Evolutionary conservation across 768 basidiomycete species (phyloP), one percentile per base, ranked within the genome.

Genomic region (Hebeloma cylindrosporum): DNA sequence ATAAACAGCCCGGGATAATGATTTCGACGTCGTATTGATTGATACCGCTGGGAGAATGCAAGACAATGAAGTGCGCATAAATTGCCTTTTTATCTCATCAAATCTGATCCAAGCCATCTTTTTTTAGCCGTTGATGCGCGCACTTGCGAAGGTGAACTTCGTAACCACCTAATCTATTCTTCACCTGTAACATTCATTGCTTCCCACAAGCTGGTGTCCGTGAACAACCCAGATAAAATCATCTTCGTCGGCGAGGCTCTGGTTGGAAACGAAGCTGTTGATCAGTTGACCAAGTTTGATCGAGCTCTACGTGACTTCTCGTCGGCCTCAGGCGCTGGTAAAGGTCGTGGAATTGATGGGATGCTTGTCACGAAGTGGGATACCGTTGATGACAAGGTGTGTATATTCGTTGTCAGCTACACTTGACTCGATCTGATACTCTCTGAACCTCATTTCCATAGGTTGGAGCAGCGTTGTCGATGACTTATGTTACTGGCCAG

Each of bases 311-410:
- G 87, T 17, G 93, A 99, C 60, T 98, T 97, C 59, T 93, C 93
- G 5, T 80, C 84, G 13, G 78, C 80, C 5, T 78, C 82, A 0
- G 78, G 79, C 7, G 67, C 72, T 21, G 80, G 80, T 13, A 82
- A 82, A 61, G 85, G 85, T 37, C 81, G 96, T 16, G 96, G 96
- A 4, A 95, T 99, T 50, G 96, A 99, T 61, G 96, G 95, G 18
- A 98, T 96, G 87, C 73, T 99, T 32, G 82, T 99, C 47, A 99
- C 96, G 23, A 99, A 99, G 67, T 98, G 96, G 86, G 96, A 99
- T 60, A 98, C 95, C 1, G 96, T 98, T 16, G 92, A 93, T 58
- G 92, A 94, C 69, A 94, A 94, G 79, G 94, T 88, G 44, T 43
- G 77, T 64, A 25, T 27, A 21, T 7, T 13, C n/a, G 14, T 21